phyloP scores from a whole-genome alignment of 208 protist genomes.

The Acanthamoeba sp. region DNA sequence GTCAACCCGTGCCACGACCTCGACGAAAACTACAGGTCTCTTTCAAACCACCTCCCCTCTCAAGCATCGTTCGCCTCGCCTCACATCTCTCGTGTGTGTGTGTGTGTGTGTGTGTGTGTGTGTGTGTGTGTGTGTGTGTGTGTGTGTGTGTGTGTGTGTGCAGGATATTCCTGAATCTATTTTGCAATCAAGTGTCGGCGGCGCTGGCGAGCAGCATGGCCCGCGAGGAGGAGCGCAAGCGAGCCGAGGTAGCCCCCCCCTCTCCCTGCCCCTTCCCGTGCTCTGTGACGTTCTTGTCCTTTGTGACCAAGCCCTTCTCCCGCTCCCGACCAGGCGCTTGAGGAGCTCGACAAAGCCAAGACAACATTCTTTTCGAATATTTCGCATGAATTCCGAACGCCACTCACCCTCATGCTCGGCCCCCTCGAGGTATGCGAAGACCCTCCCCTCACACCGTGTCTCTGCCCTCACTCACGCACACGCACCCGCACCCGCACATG shows the following conservation, averaged over 20 bases:
- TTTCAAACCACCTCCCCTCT: no score
- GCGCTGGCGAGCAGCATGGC: not conserved
- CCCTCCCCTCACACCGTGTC: no score
- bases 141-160: no score
- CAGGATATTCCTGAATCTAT: conserved; percentile 29
- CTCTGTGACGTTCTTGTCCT: no score
- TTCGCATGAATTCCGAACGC: conserved; percentile 79
- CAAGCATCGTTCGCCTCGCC: no score
- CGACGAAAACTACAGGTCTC: conserved; percentile 4
- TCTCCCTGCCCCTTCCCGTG: no score
- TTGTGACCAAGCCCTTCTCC: no score
- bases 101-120: no score
- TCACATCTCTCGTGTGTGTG: no score
- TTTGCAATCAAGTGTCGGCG: not conserved
- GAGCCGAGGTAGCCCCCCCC: not conserved
- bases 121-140: no score
- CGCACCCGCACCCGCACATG: not conserved
- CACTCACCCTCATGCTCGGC: conserved; percentile 77
- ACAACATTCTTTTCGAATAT: conserved; percentile 77
- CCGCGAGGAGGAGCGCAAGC: conserved; percentile 55
- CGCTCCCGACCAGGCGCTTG: conserved; percentile 51
- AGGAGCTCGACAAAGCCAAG: conserved; percentile 74
- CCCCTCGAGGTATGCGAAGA: conserved; percentile 40
- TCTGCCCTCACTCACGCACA: not conserved
- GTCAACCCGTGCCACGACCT: conserved; percentile 9